Evolutionary conservation across 163 green algal species (phyloP).

Genomic region (Scenedesmus sp.): DNA sequence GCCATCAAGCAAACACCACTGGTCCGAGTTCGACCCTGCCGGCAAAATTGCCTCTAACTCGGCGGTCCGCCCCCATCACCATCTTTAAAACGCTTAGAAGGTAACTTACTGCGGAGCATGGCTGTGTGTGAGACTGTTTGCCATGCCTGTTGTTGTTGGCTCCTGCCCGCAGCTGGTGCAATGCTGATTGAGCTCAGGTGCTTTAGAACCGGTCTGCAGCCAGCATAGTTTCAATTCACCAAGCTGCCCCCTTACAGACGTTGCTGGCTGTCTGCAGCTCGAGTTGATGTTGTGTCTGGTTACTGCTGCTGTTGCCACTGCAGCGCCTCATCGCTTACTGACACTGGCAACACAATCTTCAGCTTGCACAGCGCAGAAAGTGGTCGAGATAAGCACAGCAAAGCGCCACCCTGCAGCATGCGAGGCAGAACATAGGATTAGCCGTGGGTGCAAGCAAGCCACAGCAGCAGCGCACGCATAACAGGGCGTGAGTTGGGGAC

Average conservation of each 20-base stretch:
- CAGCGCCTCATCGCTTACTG: background rate
- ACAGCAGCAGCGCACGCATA: background rate
- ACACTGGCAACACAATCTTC: background rate
- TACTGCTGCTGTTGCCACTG: background rate
- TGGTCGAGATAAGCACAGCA: background rate
- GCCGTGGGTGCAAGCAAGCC: background rate
- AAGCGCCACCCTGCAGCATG: background rate
- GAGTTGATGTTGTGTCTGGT: background rate
- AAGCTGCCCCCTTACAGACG: background rate
- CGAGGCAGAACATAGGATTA: background rate
- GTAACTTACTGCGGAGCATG: background rate
- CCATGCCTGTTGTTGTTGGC: background rate
- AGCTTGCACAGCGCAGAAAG: background rate
- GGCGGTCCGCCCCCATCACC: background rate
- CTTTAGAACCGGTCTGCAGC: background rate
- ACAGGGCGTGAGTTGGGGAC: background rate
- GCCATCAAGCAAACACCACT: conserved; percentile 1
- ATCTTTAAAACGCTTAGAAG: background rate
- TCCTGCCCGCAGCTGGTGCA: background rate
- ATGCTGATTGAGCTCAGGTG: background rate
- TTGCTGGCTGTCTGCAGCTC: background rate
- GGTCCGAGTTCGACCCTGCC: conserved; percentile 4
- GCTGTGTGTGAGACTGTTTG: background rate
- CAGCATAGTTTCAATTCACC: background rate
- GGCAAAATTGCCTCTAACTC: background rate